Conservation (phyloP, 352 stramenopile species). For the Phytophthora kernoviae region DNA sequence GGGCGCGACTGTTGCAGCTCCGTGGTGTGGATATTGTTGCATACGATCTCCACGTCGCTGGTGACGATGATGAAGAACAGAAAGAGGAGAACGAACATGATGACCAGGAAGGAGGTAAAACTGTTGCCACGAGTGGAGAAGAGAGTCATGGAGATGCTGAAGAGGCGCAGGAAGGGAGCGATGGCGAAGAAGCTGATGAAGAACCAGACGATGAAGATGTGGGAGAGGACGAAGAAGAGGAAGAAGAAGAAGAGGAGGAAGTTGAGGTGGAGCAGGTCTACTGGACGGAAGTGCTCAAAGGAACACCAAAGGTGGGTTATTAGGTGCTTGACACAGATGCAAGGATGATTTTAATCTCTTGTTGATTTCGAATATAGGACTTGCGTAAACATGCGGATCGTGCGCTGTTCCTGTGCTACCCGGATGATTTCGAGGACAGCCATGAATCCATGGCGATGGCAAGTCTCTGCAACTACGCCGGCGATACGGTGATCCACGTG, state of each 20-base stretch:
- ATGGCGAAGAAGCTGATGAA: conserved; percentile 35
- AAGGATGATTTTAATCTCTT: background rate
- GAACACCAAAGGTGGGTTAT: conserved; percentile 63
- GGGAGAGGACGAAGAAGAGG: conserved; percentile 20
- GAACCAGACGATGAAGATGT: conserved; percentile 30
- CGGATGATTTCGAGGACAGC: conserved; percentile 91
- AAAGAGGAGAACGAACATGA: conserved; percentile 22
- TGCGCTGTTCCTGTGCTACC: conserved; percentile 94
- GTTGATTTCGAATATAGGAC: conserved; percentile 31
- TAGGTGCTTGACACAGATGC: background rate
- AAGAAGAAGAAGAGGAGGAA: conserved; percentile 62
- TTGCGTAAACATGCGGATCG: conserved; percentile 79
- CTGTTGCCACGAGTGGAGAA: conserved; percentile 36
- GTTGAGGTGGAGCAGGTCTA: conserved; percentile 86
- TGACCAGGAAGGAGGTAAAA: conserved; percentile 21
- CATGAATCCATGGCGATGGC: conserved; percentile 89
- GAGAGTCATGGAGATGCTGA: conserved; percentile 35
- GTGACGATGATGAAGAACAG: conserved; percentile 46
- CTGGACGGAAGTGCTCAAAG: conserved; percentile 80
- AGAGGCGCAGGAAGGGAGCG: conserved; percentile 23
- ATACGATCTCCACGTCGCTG: conserved; percentile 85
- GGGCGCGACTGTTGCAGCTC: conserved; percentile 76
- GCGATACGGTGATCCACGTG: conserved; percentile 93
- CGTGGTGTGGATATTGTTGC: conserved; percentile 84
- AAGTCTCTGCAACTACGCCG: conserved; percentile 91